Conservation (phyloP, 139 green algal genomes). For the Raphidocelis subcapitata region DNA sequence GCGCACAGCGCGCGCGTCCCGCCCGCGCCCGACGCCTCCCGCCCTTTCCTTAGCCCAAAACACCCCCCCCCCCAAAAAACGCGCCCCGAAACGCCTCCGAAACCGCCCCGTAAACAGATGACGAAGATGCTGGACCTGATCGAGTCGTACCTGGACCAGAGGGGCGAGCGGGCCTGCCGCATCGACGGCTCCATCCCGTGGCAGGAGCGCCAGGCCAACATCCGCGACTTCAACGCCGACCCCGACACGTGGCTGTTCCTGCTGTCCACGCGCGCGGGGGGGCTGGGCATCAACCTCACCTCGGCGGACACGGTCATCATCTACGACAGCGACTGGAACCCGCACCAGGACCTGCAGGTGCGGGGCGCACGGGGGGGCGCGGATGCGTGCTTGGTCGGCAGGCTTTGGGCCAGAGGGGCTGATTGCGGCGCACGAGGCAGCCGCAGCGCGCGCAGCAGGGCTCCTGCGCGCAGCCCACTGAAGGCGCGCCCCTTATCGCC, state of each 20-base stretch:
- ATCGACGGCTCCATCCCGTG: constrained; percentile 88
- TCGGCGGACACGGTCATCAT: constrained; percentile 94
- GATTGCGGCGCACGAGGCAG: too few species aligned
- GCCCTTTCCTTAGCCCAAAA: too few species aligned
- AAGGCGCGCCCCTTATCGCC: background rate
- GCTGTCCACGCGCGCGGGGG: constrained; percentile 94
- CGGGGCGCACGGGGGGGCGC: background rate
- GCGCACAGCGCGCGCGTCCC: too few species aligned
- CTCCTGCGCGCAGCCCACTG: background rate
- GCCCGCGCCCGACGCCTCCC: too few species aligned
- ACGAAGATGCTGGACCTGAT: constrained; percentile 98
- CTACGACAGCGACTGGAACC: constrained; percentile 96
- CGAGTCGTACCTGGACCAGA: constrained; percentile 85
- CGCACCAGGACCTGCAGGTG: constrained; percentile 88
- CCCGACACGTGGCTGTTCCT: constrained; percentile 84
- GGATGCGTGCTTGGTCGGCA: too few species aligned
- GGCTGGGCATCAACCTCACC: constrained; percentile 95
- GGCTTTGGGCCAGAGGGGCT: too few species aligned
- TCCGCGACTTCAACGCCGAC: constrained; percentile 84
- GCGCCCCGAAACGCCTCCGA: too few species aligned
- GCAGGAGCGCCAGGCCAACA: constrained; percentile 60
- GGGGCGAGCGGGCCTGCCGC: constrained; percentile 71
- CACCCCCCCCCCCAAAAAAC: too few species aligned
- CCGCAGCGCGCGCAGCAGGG: background rate
- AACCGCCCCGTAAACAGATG: too few species aligned